These are phyloP conservation scores for Saccharomycopsis crataegensis DNA, from an alignment of 1,139 yeast genomes.

Conservation along the genomic window DNA sequence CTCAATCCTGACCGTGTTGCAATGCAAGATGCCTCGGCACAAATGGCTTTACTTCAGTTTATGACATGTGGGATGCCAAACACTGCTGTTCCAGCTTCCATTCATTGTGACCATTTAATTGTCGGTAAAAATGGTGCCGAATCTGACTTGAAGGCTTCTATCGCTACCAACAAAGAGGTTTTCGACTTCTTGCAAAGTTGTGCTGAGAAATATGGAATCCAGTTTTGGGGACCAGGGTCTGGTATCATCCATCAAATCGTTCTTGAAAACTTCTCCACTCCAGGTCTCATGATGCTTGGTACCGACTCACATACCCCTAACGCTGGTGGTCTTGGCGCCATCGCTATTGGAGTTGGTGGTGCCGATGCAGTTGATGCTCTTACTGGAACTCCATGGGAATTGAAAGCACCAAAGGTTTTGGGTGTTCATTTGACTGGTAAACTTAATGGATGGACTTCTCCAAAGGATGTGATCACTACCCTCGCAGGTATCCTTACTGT, in stretches of 20 bases:
- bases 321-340: constrained; percentile 96
- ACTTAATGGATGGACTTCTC: constrained; percentile 87
- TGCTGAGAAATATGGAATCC: constrained; percentile 89
- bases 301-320: constrained; percentile 97
- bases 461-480: constrained; percentile 89
- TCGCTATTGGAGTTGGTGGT: constrained; percentile 98
- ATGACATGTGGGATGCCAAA: constrained; percentile 89
- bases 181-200: constrained; percentile 88
- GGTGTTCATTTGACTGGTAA: constrained; percentile 89
- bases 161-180: constrained; percentile 84
- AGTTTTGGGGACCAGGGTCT: constrained; percentile 99
- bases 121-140: constrained; percentile 93
- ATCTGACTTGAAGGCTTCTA: constrained; percentile 63
- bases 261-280: constrained; percentile 88
- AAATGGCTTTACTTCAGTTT: constrained; percentile 92
- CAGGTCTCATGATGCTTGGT: constrained; percentile 94
- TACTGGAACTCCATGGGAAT: constrained; percentile 98
- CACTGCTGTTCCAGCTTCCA: constrained; percentile 89
- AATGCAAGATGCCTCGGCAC: constrained; percentile 99
- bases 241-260: constrained; percentile 98
- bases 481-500: constrained; percentile 89
- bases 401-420: constrained; percentile 87
- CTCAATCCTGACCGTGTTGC: constrained; percentile 97
- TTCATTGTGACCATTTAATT: constrained; percentile 95
- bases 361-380: constrained; percentile 98